Evolutionary conservation across 2,329 filamentous ascomycete genomes (phyloP), one percentile per base, ranked within the genome.

Genomic region (Alternaria solani): DNA sequence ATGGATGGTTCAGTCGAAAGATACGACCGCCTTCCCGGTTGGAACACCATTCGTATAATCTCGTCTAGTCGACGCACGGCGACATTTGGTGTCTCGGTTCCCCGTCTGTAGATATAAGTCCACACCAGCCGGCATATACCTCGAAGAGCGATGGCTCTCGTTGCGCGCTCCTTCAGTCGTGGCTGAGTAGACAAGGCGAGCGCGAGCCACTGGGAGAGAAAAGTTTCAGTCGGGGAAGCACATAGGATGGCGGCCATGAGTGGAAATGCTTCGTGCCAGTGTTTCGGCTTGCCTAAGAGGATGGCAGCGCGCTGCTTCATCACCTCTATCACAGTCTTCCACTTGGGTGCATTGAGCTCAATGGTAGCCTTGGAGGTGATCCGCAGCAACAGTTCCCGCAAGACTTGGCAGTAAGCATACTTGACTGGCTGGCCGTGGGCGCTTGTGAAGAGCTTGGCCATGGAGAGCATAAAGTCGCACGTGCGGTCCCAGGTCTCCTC

Each of bases 391-490:
- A 99, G 84, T 67, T 91, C 91, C 70, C 96, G 92, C 53, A 99
- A 86, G 23, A 97, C 89, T 72, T 96, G 91, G 75, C 95, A 98
- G 74, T 97, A 99, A 0, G 94, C 92, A 68, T 94, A 91, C 78
- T 99, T 99, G 72, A 98, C 89, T 62, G 89, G 89, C 66, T 92
- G 92, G 0, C 95, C 95, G 72, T 97, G 94, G 5, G 92, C 91
- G 68, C 88, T 90, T 55, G 89, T 87, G 77, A 97, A 98, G 18
- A 97, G 86, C 52, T 88, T 91, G 7, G 92, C 93, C 30, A 99
- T 81, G 0, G 89, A 87, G 51, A 90, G 87, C 81, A 99, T 88
- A 69, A 97, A 96, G 58, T 96, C 91, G 80, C 94, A 98, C 1
- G 93, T 93, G 65, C 90, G 90, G 54, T 91, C 88, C 92, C 94